Evolutionary conservation across 2,329 filamentous ascomycete genomes (phyloP), one percentile per base, ranked within the genome.

Genomic region (Clarireedia hainanense): DNA sequence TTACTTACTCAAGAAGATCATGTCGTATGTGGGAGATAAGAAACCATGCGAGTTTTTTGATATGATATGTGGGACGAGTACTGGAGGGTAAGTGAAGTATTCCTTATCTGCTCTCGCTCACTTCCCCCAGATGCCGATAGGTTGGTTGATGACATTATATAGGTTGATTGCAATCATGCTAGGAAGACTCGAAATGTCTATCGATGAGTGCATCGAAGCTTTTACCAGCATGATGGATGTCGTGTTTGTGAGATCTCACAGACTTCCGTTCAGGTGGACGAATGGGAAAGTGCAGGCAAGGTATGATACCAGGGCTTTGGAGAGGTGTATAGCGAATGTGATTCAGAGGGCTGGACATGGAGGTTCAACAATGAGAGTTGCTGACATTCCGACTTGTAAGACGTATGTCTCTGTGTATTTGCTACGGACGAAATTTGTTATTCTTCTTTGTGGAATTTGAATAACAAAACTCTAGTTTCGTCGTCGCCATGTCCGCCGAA

Each of bases 11-110:
- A 52, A 71, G 37, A 53, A 60, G 6, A 60, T 72, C n/a, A 71
- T 71, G 68, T 39, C 40, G 27, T 27, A 15, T 26, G 30, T 51
- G 4, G 37, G 58, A 53, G 58, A 50, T 7, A 68, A 66, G 2
- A 69, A 51, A 34, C 48, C 48, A 26, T 51, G 48, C 20, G 48
- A 66, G 52, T 65, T 60, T 0, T 72, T 72, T 51, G 63, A 71
- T 34, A 65, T 77, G 56, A 75, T 77, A 12, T 69, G 61, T 3
- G 70, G 70, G 0, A 72, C 69, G 30, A 49, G 47, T 34, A 49
- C 47, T 6, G 47, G 47, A 34, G 47, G 47, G 47, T 49, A 49
- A 34, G 47, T 20, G 2, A 20, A 20, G 20, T 20, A 20, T 20
- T 20, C 20, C 20, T 20, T 20, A 2, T 3, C 20, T 20, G 20